phyloP scores from a whole-genome alignment of 1,139 yeast species.

The Keqinozyma sinolaborantium region DNA sequence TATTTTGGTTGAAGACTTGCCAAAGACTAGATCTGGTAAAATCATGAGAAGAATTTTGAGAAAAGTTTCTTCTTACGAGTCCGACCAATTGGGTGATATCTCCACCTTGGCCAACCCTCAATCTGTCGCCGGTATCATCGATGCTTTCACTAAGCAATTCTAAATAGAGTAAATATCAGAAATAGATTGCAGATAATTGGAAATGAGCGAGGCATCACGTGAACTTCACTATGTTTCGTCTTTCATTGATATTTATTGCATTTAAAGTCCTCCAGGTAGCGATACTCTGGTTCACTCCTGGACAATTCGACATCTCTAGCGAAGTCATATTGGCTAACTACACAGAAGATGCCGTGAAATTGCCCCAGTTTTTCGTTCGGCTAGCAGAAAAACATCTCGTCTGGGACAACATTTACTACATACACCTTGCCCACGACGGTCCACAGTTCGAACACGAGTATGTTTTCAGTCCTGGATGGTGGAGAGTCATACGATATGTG shows the following conservation, averaged over 20 bases:
- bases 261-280: constrained; percentile 26
- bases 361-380: constrained; percentile 2
- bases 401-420: constrained; percentile 87
- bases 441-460: constrained; percentile 77
- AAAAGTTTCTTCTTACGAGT: constrained; percentile 85
- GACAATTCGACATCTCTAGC: constrained; percentile 40
- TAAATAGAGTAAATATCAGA: not conserved
- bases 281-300: constrained; percentile 31
- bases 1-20: constrained; percentile 83
- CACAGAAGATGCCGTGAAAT: constrained; percentile 1
- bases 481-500: constrained; percentile 39
- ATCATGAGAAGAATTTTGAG: constrained; percentile 97
- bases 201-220: not conserved
- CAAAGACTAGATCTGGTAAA: constrained; percentile 98
- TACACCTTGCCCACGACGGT: constrained; percentile 50
- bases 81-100: constrained; percentile 90
- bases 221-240: not conserved
- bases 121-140: constrained; percentile 74
- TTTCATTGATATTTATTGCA: constrained; percentile 9
- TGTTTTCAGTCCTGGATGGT: constrained; percentile 85
- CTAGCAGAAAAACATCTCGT: constrained; percentile 51
- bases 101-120: constrained; percentile 88
- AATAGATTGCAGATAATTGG: not conserved
- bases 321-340: constrained; percentile 17
- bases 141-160: constrained; percentile 41